phyloP scores from a whole-genome alignment of 192 early-diverging fungal genomes.

The Pilaira anomala region DNA sequence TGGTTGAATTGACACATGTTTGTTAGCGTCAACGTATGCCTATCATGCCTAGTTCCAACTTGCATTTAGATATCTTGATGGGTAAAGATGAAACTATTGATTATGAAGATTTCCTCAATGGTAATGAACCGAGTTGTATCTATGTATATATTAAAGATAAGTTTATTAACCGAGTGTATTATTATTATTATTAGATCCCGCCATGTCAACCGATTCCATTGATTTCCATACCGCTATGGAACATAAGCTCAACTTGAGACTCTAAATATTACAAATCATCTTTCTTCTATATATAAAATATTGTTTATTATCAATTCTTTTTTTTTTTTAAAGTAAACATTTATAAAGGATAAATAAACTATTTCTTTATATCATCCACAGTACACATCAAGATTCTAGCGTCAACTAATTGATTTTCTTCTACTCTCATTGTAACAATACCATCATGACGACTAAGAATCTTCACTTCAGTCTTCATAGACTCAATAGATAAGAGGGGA shows the following conservation, averaged over 20 bases:
- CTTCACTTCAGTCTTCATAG: slow-evolving; percentile 65
- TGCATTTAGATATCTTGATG: slow-evolving; percentile 76
- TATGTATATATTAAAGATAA: background rate
- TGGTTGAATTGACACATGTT: slow-evolving; percentile 17
- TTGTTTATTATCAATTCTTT: background rate
- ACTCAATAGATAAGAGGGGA: slow-evolving; percentile 58
- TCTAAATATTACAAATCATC: slow-evolving; percentile 23
- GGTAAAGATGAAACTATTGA: slow-evolving; percentile 89
- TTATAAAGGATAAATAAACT: background rate
- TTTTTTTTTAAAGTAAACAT: background rate
- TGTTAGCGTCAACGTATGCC: slow-evolving; percentile 49
- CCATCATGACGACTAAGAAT: slow-evolving; percentile 56
- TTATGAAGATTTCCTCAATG: slow-evolving; percentile 85
- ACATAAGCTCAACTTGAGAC: slow-evolving; percentile 51
- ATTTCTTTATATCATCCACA: slow-evolving; percentile 34
- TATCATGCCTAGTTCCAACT: slow-evolving; percentile 56
- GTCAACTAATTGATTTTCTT: slow-evolving; percentile 58
- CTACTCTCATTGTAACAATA: slow-evolving; percentile 47
- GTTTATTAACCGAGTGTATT: background rate
- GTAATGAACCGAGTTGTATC: slow-evolving; percentile 39
- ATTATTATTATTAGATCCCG: slow-evolving; percentile 44
- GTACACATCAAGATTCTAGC: slow-evolving; percentile 53
- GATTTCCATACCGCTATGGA: slow-evolving; percentile 71
- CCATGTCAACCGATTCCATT: slow-evolving; percentile 54
- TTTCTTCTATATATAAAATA: background rate